These are phyloP conservation scores for Ogataea paraovalis DNA, from an alignment of 805 yeast species.

Conservation along the genomic window DNA sequence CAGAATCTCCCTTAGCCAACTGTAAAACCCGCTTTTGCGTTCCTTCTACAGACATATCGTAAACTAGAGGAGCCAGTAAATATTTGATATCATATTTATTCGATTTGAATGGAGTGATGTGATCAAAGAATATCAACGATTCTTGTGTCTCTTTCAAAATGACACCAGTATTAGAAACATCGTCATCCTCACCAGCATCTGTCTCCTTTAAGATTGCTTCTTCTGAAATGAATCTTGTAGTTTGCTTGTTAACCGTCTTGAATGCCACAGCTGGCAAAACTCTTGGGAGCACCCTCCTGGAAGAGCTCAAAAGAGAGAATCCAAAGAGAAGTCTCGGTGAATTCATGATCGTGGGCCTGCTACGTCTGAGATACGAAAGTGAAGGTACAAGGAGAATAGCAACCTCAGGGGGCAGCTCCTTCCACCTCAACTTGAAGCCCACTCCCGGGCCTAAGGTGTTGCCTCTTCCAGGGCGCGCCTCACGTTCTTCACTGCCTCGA, in stretches of 20 bases:
- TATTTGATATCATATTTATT: slow-evolving; percentile 45
- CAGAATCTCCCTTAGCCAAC: slow-evolving; percentile 34
- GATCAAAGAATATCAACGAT: slow-evolving; percentile 54
- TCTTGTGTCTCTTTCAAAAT: slow-evolving; percentile 46
- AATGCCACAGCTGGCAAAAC: background rate
- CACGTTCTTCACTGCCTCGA: too few species aligned
- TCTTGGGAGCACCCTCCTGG: background rate
- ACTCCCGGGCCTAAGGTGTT: too few species aligned
- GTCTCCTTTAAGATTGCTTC: slow-evolving; percentile 32
- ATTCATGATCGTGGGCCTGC: too few species aligned
- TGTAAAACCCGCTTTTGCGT: slow-evolving; percentile 26
- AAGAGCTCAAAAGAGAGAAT: background rate
- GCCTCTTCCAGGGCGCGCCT: too few species aligned
- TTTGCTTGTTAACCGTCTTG: background rate
- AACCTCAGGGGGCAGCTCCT: too few species aligned
- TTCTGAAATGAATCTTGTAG: slow-evolving; percentile 21
- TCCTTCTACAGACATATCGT: slow-evolving; percentile 36
- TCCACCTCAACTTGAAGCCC: too few species aligned
- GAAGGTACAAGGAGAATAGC: too few species aligned
- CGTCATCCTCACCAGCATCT: slow-evolving; percentile 52
- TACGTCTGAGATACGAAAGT: too few species aligned
- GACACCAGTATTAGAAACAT: slow-evolving; percentile 55
- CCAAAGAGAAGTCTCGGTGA: too few species aligned
- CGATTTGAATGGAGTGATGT: slow-evolving; percentile 40
- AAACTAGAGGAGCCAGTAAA: slow-evolving; percentile 37